Conservation (phyloP, 2,329 filamentous ascomycete species). For the Arthrobotrys pseudoclavata region DNA sequence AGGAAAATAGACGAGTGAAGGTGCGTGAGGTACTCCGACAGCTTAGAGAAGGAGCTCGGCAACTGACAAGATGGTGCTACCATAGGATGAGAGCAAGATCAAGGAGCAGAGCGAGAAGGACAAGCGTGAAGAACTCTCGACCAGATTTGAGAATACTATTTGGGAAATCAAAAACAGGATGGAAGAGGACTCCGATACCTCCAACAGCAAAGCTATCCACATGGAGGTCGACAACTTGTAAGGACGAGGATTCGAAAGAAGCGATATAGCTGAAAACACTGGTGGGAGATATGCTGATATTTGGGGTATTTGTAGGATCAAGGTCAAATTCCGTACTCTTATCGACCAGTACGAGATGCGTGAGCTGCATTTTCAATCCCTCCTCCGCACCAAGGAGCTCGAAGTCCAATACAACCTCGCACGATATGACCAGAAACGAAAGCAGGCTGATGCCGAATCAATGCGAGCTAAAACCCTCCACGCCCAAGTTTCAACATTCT, state of each 20-base stretch:
- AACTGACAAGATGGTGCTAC: constrained; percentile 18
- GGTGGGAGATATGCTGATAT: constrained; percentile 25
- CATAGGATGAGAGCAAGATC: constrained; percentile 89
- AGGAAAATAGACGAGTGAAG: constrained; percentile 99
- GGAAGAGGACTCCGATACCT: constrained; percentile 84
- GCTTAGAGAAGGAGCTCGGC: not conserved
- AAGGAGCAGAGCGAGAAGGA: constrained; percentile 87
- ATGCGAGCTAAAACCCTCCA: constrained; percentile 86
- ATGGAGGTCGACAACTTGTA: constrained; percentile 91
- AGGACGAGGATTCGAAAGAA: constrained; percentile 64
- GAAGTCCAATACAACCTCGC: constrained; percentile 94
- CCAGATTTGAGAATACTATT: constrained; percentile 64
- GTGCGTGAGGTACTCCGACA: constrained; percentile 68
- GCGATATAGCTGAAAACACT: not conserved
- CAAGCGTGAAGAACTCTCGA: constrained; percentile 73
- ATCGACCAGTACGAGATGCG: constrained; percentile 97
- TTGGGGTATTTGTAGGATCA: constrained; percentile 73
- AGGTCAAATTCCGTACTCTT: constrained; percentile 90
- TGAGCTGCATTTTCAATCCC: constrained; percentile 91
- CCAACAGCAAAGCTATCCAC: constrained; percentile 83
- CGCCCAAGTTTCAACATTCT: constrained; percentile 92
- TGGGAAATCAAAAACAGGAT: constrained; percentile 63
- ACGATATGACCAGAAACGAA: constrained; percentile 89
- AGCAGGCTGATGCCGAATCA: constrained; percentile 84
- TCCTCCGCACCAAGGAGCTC: constrained; percentile 93